These are phyloP conservation scores for Colletotrichum plurivorum DNA, from an alignment of 2,329 filamentous ascomycete genomes.

Conservation along the genomic window DNA sequence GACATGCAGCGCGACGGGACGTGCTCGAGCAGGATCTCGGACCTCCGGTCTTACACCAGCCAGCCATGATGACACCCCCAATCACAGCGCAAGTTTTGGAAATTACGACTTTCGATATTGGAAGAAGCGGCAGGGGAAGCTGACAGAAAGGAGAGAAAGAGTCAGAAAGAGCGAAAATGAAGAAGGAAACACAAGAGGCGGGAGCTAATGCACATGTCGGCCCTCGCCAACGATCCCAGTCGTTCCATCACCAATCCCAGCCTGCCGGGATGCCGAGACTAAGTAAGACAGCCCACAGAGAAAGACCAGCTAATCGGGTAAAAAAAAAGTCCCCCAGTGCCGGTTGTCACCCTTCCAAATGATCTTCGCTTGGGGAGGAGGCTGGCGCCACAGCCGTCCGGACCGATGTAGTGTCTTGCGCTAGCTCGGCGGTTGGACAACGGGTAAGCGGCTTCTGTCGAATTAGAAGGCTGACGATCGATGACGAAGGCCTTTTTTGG, in stretches of 20 bases:
- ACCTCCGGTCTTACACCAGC: constrained; percentile 12
- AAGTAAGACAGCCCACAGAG: background rate
- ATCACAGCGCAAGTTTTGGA: constrained; percentile 12
- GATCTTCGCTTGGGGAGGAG: constrained; percentile 1
- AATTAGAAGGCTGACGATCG: background rate
- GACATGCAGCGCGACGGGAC: constrained; percentile 1
- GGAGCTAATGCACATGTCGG: constrained; percentile 38
- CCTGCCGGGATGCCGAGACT: constrained; percentile 28
- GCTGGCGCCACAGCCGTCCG: constrained; percentile 8
- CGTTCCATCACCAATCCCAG: background rate
- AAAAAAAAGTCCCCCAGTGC: background rate
- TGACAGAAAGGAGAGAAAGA: background rate
- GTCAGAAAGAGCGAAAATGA: background rate
- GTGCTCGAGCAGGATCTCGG: constrained; percentile 15
- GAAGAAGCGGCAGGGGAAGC: background rate
- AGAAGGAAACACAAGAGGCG: constrained; percentile 7
- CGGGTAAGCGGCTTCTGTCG: background rate
- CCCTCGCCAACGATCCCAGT: constrained; percentile 25
- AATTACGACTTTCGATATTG: constrained; percentile 8
- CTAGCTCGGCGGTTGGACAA: background rate
- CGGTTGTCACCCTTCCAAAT: background rate
- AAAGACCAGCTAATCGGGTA: background rate
- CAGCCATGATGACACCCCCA: background rate
- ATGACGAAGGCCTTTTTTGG: background rate
- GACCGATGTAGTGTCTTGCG: constrained; percentile 6